Conservation (phyloP, 345 rosid genomes). For the Raphanus sativus region DNA sequence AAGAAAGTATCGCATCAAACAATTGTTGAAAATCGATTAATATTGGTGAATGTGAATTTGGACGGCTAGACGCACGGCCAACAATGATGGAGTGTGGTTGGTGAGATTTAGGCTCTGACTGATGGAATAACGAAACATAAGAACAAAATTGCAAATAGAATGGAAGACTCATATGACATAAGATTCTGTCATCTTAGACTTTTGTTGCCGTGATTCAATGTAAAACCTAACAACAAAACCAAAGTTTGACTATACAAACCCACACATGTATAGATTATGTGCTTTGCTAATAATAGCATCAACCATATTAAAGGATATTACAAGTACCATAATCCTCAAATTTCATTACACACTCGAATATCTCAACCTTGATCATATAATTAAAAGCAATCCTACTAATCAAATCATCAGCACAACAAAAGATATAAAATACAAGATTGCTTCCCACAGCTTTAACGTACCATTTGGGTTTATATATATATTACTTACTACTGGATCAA, state of each 20-base stretch:
- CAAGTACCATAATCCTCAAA: neutral
- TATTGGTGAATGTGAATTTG: constrained; percentile 12
- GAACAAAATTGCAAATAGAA: neutral
- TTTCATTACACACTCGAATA: neutral
- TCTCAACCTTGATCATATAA: constrained; percentile 7
- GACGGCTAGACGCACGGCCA: constrained; percentile 27
- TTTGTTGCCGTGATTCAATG: neutral
- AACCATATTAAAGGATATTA: neutral
- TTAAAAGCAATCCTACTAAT: neutral
- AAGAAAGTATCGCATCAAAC: neutral
- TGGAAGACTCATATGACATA: constrained; percentile 15
- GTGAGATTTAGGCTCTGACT: constrained; percentile 10
- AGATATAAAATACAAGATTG: constrained; percentile 14
- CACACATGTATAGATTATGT: neutral
- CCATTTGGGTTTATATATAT: neutral
- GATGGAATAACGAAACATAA: constrained; percentile 1
- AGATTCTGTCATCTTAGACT: constrained; percentile 25
- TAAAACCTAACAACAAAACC: constrained; percentile 20
- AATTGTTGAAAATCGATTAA: neutral
- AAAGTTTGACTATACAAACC: constrained; percentile 23
- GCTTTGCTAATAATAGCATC: neutral
- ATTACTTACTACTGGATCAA: neutral
- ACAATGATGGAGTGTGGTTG: constrained; percentile 28
- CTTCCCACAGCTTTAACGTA: constrained; percentile 22
- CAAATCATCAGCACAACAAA: neutral